These are phyloP conservation scores for Zygoascus ofunaensis DNA, from an alignment of 805 yeast genomes.

Conservation along the genomic window DNA sequence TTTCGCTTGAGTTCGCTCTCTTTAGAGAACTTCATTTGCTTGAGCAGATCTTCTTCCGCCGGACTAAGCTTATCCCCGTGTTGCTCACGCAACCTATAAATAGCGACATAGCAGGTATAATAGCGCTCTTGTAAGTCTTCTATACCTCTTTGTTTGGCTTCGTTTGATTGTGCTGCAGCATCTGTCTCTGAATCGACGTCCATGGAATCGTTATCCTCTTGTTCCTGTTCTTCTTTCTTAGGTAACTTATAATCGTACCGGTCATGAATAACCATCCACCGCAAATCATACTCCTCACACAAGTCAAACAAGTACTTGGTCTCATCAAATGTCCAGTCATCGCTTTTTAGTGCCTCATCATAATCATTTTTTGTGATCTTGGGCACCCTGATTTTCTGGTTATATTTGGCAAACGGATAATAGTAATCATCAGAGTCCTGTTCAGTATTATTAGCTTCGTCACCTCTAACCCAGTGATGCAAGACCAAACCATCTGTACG, in stretches of 20 bases:
- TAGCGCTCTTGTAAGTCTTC: slow-evolving; percentile 83
- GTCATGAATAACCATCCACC: slow-evolving; percentile 63
- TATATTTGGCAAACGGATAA: slow-evolving; percentile 67
- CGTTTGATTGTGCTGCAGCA: not conserved
- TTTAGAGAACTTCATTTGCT: slow-evolving; percentile 59
- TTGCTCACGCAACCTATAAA: slow-evolving; percentile 38
- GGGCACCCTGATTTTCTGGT: slow-evolving; percentile 62
- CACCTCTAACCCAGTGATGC: slow-evolving; percentile 81
- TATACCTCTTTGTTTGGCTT: not conserved
- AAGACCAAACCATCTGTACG: slow-evolving; percentile 45
- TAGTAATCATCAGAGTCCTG: slow-evolving; percentile 19
- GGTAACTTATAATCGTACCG: slow-evolving; percentile 36
- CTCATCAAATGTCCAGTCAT: slow-evolving; percentile 66
- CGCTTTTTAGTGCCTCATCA: slow-evolving; percentile 31
- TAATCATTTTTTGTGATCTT: slow-evolving; percentile 55
- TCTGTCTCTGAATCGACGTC: slow-evolving; percentile 2
- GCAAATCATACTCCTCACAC: slow-evolving; percentile 43
- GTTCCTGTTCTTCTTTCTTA: not conserved
- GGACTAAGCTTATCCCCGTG: slow-evolving; percentile 29
- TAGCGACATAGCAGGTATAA: slow-evolving; percentile 54
- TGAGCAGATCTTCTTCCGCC: slow-evolving; percentile 46
- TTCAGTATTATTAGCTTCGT: not conserved
- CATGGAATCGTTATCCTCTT: not conserved
- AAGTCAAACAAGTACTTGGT: slow-evolving; percentile 69
- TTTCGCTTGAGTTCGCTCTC: slow-evolving; percentile 72